Evolutionary conservation across 139 green algal species (phyloP), one percentile per base, ranked within the genome.

Genomic region (Auxenochlorella pyrenoidosa): DNA sequence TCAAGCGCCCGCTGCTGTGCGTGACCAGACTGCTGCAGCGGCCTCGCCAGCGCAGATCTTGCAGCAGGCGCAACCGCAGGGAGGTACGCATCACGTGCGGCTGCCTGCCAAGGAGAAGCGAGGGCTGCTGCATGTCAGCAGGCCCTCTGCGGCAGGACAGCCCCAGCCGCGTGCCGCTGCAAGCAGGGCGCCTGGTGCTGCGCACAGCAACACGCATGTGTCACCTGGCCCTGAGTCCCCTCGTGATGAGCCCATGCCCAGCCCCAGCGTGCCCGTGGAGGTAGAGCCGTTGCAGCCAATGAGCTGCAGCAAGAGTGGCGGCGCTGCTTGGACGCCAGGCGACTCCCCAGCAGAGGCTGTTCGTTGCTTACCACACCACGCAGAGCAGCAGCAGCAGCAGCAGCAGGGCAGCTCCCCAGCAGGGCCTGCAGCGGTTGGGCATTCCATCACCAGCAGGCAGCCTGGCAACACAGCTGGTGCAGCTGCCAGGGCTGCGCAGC

Each of bases 61-160:
- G 41, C 58, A 71, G 58, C 83, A 63, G 38, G 41, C 22, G 70
- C 28, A 70, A 6, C 43, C 70, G 58, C 68, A 77, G 58, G 36
- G 76, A 44, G 30, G 34, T 2, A n/a, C 18, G n/a, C 59, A 32
- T 10, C 32, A 12, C 0, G 22, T 19, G 19, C 65, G 36, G 30
- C 40, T 51, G 58, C 8, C 58, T 12, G 10, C 54, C 54, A 63
- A 63, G 54, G 10, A 63, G 22, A 82, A 54, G 28, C 75, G 44
- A 0, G 44, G 43, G 43, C 44, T 82, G 75, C 75, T 82, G 75
- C 26, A 66, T 44, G 44, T 82, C 44, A 82, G 75, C 75, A 32
- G 75, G 5, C 30, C 75, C 36, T 82, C 75, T 13, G 75, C 22
- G 12, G 28, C 44, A 12, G 75, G 75, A 41, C 75, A 80, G 75